Evolutionary conservation across 2,329 filamentous ascomycete species (phyloP).

Genomic region (Fusarium tricinctum): DNA sequence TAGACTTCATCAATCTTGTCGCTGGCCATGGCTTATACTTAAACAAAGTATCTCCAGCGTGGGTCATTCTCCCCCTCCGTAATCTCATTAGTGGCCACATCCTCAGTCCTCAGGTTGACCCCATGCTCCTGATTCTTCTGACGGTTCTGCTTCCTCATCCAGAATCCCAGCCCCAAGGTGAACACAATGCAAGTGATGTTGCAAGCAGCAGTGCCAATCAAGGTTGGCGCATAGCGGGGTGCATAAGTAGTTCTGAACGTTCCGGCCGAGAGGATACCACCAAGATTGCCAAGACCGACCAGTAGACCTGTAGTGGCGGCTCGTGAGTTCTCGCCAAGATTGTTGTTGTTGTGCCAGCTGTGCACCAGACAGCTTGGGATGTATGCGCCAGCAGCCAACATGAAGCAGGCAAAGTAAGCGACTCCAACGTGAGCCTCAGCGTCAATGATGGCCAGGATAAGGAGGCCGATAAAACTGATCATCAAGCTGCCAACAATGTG

Average conservation of each 20-base stretch:
- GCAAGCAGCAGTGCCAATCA: conserved; percentile 59
- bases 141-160: conserved; percentile 17
- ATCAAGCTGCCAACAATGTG: no score
- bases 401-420: conserved; percentile 65
- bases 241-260: conserved; percentile 44
- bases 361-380: conserved; percentile 63
- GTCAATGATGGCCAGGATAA: neutral
- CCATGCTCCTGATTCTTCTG: conserved; percentile 4
- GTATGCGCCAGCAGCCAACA: conserved; percentile 61
- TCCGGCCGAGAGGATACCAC: no score
- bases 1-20: no score
- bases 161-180: conserved; percentile 31
- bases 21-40: no score
- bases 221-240: conserved; percentile 62
- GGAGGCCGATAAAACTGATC: no score
- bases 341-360: conserved; percentile 68
- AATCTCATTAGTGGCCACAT: no score
- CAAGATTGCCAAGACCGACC: no score
- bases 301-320: no score
- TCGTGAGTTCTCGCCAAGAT: conserved; percentile 32
- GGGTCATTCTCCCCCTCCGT: no score
- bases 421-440: conserved; percentile 50
- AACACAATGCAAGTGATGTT: conserved; percentile 42
- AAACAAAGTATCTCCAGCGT: no score
- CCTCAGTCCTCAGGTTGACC: neutral